Percentiles rank a stretch among this genome's conserved stretches.
Evolutionary conservation across 805 yeast species (phyloP).

Genomic region (Sugiyamaella chiloensis): DNA sequence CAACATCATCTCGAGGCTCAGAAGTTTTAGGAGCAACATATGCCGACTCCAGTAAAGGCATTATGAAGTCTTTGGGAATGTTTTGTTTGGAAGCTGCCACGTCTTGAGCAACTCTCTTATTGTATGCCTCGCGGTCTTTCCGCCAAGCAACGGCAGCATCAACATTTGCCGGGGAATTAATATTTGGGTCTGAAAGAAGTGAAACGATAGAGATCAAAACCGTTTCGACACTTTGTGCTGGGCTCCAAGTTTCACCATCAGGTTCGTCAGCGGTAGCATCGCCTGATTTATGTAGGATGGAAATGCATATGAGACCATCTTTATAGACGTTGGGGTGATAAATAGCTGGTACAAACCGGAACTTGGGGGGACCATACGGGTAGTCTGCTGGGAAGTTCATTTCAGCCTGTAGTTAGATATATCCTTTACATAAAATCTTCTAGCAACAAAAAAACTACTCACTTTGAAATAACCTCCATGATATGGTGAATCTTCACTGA

Average conservation of each 20-base stretch:
- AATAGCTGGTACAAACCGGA: constrained; percentile 88
- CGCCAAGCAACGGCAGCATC: constrained; percentile 93
- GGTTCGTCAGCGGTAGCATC: constrained; percentile 89
- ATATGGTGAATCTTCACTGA: constrained; percentile 82
- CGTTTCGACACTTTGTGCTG: constrained; percentile 78
- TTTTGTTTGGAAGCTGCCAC: constrained; percentile 70
- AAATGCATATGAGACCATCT: constrained; percentile 90
- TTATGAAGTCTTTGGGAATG: constrained; percentile 79
- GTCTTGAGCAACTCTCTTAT: constrained; percentile 70
- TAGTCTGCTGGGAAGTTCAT: constrained; percentile 90
- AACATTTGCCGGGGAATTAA: constrained; percentile 90
- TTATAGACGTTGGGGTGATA: constrained; percentile 94
- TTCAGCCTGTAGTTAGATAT: constrained; percentile 50
- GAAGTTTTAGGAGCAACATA: constrained; percentile 41
- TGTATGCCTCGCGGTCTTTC: constrained; percentile 73
- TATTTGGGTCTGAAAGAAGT: constrained; percentile 88
- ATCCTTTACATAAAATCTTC: neutral
- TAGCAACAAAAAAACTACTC: constrained; percentile 9
- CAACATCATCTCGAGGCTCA: constrained; percentile 47
- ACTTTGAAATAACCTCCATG: constrained; percentile 88
- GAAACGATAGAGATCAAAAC: constrained; percentile 89
- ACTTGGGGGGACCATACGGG: constrained; percentile 90
- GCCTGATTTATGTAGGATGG: constrained; percentile 88
- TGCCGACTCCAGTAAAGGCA: constrained; percentile 66
- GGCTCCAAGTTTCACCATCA: constrained; percentile 84